Evolutionary conservation across 164 flowering plant genomes (phyloP).

Genomic region (Tetrastigma voinierianum): DNA sequence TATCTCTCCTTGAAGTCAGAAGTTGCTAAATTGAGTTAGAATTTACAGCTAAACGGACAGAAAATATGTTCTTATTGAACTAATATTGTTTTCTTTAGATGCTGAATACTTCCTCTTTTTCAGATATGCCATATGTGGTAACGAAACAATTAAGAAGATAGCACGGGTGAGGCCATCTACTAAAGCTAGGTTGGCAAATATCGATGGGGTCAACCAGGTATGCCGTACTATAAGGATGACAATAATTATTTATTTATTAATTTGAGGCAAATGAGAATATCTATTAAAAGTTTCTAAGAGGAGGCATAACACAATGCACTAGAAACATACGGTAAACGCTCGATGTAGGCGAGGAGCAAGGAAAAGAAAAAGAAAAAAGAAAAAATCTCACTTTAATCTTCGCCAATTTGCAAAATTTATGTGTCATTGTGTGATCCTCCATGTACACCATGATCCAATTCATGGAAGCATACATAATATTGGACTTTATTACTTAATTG

Average conservation of each 20-base stretch:
- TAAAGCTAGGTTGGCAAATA: slow-evolving; percentile 58
- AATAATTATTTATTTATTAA: too few relatives aligned
- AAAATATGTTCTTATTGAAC: neutral
- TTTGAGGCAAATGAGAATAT: neutral
- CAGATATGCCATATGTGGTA: slow-evolving; percentile 73
- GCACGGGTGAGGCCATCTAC: slow-evolving; percentile 57
- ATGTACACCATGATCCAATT: too few relatives aligned
- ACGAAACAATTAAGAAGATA: slow-evolving; percentile 54
- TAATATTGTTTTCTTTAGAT: neutral
- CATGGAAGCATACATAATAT: too few relatives aligned
- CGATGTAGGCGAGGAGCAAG: too few relatives aligned
- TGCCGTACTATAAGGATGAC: neutral
- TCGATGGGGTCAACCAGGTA: slow-evolving; percentile 72
- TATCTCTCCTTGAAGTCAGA: neutral
- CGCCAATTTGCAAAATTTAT: too few relatives aligned
- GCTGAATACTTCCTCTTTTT: slow-evolving; percentile 1
- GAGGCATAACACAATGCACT: too few relatives aligned
- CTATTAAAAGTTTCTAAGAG: too few relatives aligned
- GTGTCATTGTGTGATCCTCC: too few relatives aligned
- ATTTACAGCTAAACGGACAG: neutral
- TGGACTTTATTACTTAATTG: too few relatives aligned
- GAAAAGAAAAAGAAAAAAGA: too few relatives aligned
- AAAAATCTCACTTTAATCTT: too few relatives aligned
- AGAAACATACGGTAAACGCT: too few relatives aligned
- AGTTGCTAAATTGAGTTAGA: neutral